A percentile compares a stretch with the other conserved stretches of the same genome.
phyloP scores from a whole-genome alignment of 2,329 filamentous ascomycete genomes.

The Magnaporthiopsis poae region DNA sequence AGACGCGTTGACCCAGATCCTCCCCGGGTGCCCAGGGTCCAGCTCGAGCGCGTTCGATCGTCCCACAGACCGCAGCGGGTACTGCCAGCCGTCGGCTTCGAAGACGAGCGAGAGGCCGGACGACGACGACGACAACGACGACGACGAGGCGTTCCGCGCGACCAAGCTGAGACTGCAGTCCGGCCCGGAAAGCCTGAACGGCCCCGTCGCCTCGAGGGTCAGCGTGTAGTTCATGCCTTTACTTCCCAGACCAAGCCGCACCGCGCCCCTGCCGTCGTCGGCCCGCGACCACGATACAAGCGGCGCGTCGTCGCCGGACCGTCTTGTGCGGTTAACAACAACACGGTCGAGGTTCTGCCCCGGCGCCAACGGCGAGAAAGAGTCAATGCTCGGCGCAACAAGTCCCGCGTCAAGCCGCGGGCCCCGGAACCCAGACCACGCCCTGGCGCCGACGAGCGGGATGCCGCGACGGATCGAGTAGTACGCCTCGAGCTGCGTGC shows the following conservation, averaged over 20 bases:
- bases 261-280: not conserved
- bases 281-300: constrained; percentile 36
- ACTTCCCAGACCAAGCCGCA: not conserved
- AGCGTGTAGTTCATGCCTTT: constrained; percentile 50
- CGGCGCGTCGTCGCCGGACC: constrained; percentile 14
- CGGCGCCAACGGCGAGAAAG: constrained; percentile 30
- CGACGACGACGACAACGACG: constrained; percentile 22
- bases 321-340: constrained; percentile 19
- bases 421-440: constrained; percentile 40
- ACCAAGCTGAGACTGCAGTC: constrained; percentile 32
- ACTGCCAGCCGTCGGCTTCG: constrained; percentile 31
- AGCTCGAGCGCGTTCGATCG: constrained; percentile 35
- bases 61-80: constrained; percentile 37
- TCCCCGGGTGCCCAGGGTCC: constrained; percentile 36
- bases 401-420: constrained; percentile 21
- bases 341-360: constrained; percentile 39
- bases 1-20: constrained; percentile 42
- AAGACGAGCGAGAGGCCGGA: constrained; percentile 26
- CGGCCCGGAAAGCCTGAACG: constrained; percentile 33
- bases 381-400: not conserved
- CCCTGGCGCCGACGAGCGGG: constrained; percentile 40
- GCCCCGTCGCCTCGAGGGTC: constrained; percentile 26
- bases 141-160: constrained; percentile 6
- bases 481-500: constrained; percentile 40
- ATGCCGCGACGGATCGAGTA: constrained; percentile 40